Percentiles rank a stretch among this genome's conserved stretches.
Evolutionary conservation across 2,329 filamentous ascomycete genomes (phyloP).

Genomic region (Colletotrichum horii): DNA sequence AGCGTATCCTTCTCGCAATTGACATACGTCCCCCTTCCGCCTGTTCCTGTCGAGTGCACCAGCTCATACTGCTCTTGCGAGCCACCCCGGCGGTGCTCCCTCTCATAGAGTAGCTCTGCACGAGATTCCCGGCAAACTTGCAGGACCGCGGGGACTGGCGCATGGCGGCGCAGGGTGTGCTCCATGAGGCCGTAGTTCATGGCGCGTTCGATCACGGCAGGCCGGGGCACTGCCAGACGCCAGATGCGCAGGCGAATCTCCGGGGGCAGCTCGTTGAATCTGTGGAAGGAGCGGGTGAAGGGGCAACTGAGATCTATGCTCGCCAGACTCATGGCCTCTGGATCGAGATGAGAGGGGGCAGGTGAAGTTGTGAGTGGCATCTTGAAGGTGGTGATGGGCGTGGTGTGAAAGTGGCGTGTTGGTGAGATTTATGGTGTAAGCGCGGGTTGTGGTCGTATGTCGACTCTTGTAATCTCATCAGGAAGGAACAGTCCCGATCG

Average conservation of each 20-base stretch:
- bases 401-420: not conserved
- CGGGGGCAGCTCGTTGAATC: not conserved
- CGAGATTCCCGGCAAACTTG: constrained; percentile 5
- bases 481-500: not conserved
- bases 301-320: not conserved
- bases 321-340: not conserved
- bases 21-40: not conserved
- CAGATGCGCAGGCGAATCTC: constrained; percentile 8
- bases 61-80: not conserved
- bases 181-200: not conserved
- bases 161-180: not conserved
- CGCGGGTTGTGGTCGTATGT: not conserved
- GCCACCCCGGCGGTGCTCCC: not conserved
- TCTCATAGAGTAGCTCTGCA: not conserved
- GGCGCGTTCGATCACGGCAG: not conserved
- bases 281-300: not conserved
- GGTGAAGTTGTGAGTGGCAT: not conserved
- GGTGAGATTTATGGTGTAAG: not conserved
- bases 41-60: not conserved
- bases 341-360: not conserved
- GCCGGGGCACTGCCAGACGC: not conserved
- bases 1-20: constrained; percentile 4
- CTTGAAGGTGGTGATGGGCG: not conserved
- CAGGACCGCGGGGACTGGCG: not conserved
- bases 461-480: not conserved